Percentiles rank a stretch among this genome's conserved stretches.
Conservation (phyloP, 768 basidiomycete species). For the Boletus rex-veris region DNA sequence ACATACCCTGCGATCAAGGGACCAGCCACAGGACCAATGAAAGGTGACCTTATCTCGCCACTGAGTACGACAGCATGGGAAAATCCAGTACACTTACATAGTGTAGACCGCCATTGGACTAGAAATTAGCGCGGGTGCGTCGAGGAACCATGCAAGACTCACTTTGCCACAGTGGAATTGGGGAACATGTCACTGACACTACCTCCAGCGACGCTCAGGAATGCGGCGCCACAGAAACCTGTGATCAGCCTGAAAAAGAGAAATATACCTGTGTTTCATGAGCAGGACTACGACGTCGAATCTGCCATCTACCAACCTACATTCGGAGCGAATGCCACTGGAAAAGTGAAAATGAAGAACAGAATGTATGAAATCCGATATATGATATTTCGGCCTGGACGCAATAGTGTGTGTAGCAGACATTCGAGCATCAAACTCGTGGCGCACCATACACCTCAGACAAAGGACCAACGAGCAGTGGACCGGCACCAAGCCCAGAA, state of each 20-base stretch:
- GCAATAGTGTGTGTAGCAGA: background rate
- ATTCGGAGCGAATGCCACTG: slow-evolving; percentile 70
- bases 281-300: background rate
- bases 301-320: slow-evolving; percentile 37
- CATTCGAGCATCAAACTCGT: background rate
- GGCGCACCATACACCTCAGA: slow-evolving; percentile 37
- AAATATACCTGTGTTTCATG: slow-evolving; percentile 43
- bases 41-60: slow-evolving; percentile 38
- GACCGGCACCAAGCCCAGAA: slow-evolving; percentile 33
- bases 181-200: slow-evolving; percentile 55
- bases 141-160: slow-evolving; percentile 20
- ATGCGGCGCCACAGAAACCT: slow-evolving; percentile 54
- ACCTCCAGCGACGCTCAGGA: slow-evolving; percentile 61
- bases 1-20: slow-evolving; percentile 59
- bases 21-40: slow-evolving; percentile 53
- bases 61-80: background rate
- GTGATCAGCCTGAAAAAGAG: slow-evolving; percentile 59
- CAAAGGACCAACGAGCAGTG: slow-evolving; percentile 39
- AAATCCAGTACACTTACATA: slow-evolving; percentile 23
- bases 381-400: slow-evolving; percentile 56
- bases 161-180: slow-evolving; percentile 59
- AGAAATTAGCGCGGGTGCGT: slow-evolving; percentile 6
- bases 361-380: slow-evolving; percentile 37
- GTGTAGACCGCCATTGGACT: slow-evolving; percentile 59
- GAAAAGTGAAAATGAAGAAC: slow-evolving; percentile 46